Percentiles rank a stretch among this genome's conserved stretches.
Evolutionary conservation across 2,329 filamentous ascomycete genomes (phyloP).

Genomic region (Stromatinia cepivora): DNA sequence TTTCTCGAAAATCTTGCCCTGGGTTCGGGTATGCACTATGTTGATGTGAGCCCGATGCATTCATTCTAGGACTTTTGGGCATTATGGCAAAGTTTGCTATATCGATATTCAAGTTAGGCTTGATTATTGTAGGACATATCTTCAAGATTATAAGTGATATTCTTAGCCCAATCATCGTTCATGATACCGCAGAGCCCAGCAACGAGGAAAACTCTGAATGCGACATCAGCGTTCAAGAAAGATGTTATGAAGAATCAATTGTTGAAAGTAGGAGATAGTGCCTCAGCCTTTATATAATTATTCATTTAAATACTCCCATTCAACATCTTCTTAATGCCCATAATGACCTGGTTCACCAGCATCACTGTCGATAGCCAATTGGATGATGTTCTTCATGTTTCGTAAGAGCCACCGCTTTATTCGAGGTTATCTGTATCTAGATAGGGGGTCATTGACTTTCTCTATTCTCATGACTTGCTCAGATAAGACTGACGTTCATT

Average conservation of each 20-base stretch:
- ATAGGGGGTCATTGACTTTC: background rate
- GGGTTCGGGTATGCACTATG: background rate
- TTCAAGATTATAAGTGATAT: background rate
- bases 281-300: background rate
- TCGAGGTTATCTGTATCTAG: background rate
- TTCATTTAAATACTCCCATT: background rate
- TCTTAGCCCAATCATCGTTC: no score
- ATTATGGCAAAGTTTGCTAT: constrained; percentile 2
- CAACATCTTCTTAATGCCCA: background rate
- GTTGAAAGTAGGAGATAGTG: background rate
- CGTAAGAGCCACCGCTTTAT: background rate
- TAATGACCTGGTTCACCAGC: background rate
- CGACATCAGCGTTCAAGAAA: no score
- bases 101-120: background rate
- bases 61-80: background rate
- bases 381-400: background rate
- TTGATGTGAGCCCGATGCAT: background rate
- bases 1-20: background rate
- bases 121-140: background rate
- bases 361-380: background rate
- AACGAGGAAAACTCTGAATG: background rate
- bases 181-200: fast-evolving
- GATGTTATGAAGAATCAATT: background rate
- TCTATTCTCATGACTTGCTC: background rate
- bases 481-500: no score